These are phyloP conservation scores for Talaromyces sp. DNA, from an alignment of 2,329 filamentous ascomycete species.

Conservation along the genomic window DNA sequence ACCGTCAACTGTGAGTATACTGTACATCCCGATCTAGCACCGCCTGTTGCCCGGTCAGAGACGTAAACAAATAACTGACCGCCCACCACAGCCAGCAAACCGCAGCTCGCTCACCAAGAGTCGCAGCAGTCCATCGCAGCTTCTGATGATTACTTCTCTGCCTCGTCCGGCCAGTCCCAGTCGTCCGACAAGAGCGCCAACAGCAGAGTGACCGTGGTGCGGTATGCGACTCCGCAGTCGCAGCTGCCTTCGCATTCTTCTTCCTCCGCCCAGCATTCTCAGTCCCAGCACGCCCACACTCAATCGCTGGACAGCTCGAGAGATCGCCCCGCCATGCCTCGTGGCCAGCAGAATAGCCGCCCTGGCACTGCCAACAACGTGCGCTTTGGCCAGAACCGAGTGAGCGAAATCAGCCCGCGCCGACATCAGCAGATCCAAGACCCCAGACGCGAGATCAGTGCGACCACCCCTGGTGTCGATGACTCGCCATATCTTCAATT, in stretches of 20 bases:
- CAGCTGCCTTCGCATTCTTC: constrained; percentile 25
- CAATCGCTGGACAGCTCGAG: constrained; percentile 3
- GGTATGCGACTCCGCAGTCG: constrained; percentile 43
- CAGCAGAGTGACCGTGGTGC: constrained; percentile 34
- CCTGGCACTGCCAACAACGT: constrained; percentile 21
- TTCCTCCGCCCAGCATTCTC: constrained; percentile 25
- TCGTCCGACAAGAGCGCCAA: constrained; percentile 24
- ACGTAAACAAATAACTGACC: constrained; percentile 14
- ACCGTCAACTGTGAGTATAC: constrained; percentile 34
- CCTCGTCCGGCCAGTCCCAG: constrained; percentile 35
- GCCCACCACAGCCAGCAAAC: constrained; percentile 34
- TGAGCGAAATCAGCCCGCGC: constrained; percentile 19
- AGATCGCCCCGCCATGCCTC: background rate
- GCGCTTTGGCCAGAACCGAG: constrained; percentile 22
- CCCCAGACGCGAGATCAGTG: constrained; percentile 25
- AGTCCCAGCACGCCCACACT: constrained; percentile 20
- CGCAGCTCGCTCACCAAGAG: constrained; percentile 38
- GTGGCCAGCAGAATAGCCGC: constrained; percentile 9
- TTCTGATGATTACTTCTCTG: constrained; percentile 47
- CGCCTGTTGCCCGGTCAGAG: constrained; percentile 16
- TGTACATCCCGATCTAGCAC: background rate
- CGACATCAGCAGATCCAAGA: constrained; percentile 14
- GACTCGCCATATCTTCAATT: constrained; percentile 85
- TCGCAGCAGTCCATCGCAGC: constrained; percentile 45
- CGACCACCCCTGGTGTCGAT: constrained; percentile 70